phyloP scores from a whole-genome alignment of 2,329 filamentous ascomycete genomes.

The Hymenoscyphus occultus region DNA sequence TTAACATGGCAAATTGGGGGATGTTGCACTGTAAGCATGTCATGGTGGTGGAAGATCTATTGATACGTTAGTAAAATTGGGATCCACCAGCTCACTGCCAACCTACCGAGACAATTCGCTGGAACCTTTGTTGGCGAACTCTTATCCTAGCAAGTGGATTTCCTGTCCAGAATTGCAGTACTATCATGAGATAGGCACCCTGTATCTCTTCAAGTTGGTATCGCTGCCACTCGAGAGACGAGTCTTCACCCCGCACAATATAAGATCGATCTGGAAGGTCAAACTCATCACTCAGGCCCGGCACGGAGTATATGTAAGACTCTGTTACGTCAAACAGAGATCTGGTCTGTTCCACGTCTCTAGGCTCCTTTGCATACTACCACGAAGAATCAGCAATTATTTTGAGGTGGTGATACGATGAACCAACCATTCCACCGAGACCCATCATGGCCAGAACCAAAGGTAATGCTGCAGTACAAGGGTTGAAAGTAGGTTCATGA shows the following conservation, averaged over 20 bases:
- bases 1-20: constrained; percentile 26
- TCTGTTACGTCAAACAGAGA: constrained; percentile 31
- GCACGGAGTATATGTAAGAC: constrained; percentile 30
- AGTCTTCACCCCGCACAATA: constrained; percentile 23
- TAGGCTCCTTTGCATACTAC: constrained; percentile 31
- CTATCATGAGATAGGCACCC: constrained; percentile 34
- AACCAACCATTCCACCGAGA: constrained; percentile 34
- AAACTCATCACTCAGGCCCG: constrained; percentile 32
- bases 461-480: constrained; percentile 31
- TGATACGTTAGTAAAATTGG: constrained; percentile 5
- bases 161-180: constrained; percentile 36
- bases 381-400: constrained; percentile 9
- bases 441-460: constrained; percentile 33
- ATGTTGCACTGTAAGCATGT: constrained; percentile 30
- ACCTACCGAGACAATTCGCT: constrained; percentile 32
- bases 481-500: constrained; percentile 34
- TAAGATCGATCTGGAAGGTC: constrained; percentile 32
- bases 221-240: constrained; percentile 33
- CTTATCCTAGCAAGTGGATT: constrained; percentile 30
- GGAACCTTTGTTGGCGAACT: constrained; percentile 33
- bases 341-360: constrained; percentile 28
- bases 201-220: constrained; percentile 35
- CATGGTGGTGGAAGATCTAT: constrained; percentile 32
- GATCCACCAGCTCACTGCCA: not conserved
- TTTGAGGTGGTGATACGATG: not conserved